Evolutionary conservation across 106 monocot genomes (phyloP).

Genomic region (Dioscorea alata): DNA sequence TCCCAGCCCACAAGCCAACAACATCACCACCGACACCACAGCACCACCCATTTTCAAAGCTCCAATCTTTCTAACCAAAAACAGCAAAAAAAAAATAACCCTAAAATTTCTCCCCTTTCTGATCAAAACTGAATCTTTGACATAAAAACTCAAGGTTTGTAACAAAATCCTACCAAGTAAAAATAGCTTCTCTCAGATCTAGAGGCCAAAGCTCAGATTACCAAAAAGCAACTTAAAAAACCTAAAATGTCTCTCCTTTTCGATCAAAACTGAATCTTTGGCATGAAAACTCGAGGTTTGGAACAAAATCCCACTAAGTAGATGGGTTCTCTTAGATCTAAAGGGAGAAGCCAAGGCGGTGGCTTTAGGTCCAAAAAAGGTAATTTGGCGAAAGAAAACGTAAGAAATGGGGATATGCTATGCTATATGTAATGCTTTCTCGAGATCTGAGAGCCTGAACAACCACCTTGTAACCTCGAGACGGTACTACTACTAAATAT

Average conservation of each 20-base stretch:
- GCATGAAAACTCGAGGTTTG: no score
- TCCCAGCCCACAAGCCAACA: slow-evolving; percentile 14
- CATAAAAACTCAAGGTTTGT: neutral
- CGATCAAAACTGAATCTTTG: no score
- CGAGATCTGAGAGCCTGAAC: slow-evolving; percentile 3
- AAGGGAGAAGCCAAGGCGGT: neutral
- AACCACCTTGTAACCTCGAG: no score
- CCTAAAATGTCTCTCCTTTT: no score
- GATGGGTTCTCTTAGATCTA: no score
- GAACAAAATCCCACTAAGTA: no score
- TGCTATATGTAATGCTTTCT: neutral
- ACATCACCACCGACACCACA: neutral
- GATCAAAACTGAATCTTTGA: neutral
- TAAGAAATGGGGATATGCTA: neutral
- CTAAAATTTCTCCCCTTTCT: neutral
- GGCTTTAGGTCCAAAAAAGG: neutral
- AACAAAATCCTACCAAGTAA: neutral
- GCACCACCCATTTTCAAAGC: neutral
- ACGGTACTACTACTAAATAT: no score
- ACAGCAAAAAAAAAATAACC: neutral
- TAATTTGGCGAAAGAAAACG: neutral
- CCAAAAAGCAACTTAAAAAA: no score
- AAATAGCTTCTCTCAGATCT: neutral
- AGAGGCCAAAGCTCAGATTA: neutral
- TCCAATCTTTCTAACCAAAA: neutral